phyloP scores from a whole-genome alignment of 768 basidiomycete species.

The Rhodotorula kratochvilovae region DNA sequence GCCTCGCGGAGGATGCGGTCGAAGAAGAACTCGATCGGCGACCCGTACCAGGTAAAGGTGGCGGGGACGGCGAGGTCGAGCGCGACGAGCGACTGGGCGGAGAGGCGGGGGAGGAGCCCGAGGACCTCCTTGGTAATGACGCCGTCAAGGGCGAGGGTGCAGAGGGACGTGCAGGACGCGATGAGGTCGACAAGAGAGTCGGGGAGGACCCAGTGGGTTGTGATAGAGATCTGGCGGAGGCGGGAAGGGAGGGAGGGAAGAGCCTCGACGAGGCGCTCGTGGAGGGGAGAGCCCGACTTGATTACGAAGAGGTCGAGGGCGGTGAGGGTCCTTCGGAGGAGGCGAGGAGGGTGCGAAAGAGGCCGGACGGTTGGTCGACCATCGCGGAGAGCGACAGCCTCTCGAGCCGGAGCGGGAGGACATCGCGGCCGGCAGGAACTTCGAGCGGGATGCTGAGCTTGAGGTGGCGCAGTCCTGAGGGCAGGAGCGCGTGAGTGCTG shows the following conservation, averaged over 20 bases:
- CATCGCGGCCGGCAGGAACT: neutral
- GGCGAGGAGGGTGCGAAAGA: conserved; percentile 2
- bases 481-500: too few species aligned
- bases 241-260: neutral
- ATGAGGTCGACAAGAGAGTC: neutral
- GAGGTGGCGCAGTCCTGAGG: conserved; percentile 12
- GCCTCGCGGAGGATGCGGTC: neutral
- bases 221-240: conserved; percentile 7
- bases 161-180: neutral
- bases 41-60: neutral
- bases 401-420: neutral
- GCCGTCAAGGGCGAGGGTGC: neutral
- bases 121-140: neutral
- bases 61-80: conserved; percentile 4
- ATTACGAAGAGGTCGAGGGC: conserved; percentile 15
- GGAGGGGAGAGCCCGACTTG: neutral
- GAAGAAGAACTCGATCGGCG: neutral
- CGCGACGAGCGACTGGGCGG: neutral
- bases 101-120: neutral
- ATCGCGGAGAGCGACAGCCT: conserved; percentile 14
- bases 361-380: conserved; percentile 7
- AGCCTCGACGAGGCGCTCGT: conserved; percentile 14
- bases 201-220: conserved; percentile 4
- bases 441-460: conserved; percentile 24
- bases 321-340: neutral